Evolutionary conservation across 1,139 yeast species (phyloP).

Genomic region (Pichia norvegensis): DNA sequence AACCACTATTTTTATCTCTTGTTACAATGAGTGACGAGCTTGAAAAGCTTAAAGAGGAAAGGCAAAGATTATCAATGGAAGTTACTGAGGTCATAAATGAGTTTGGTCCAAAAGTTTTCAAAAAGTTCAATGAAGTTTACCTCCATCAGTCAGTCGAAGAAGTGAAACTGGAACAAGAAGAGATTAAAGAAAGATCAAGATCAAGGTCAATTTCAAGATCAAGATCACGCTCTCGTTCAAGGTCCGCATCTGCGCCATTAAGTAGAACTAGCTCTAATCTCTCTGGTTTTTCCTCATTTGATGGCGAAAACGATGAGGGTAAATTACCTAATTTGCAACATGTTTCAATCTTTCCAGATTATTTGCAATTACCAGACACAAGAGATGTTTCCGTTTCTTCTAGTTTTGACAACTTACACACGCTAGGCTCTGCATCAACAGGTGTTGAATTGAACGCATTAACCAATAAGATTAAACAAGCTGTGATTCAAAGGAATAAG

Average conservation of each 20-base stretch:
- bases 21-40: constrained; percentile 42
- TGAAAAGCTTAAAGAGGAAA: constrained; percentile 39
- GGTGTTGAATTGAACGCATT: constrained; percentile 6
- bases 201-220: constrained; percentile 18
- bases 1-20: constrained; percentile 53
- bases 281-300: constrained; percentile 25
- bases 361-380: constrained; percentile 10
- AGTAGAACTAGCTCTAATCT: constrained; percentile 16
- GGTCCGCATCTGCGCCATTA: constrained; percentile 10
- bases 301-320: constrained; percentile 12
- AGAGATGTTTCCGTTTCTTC: constrained; percentile 7
- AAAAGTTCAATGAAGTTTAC: constrained; percentile 32
- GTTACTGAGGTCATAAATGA: constrained; percentile 52
- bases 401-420: constrained; percentile 1
- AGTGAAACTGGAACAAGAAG: constrained; percentile 20
- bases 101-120: constrained; percentile 58
- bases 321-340: constrained; percentile 24
- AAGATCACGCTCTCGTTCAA: constrained; percentile 11
- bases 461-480: constrained; percentile 17
- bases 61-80: constrained; percentile 42
- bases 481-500: constrained; percentile 18
- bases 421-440: constrained; percentile 2
- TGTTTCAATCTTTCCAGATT: constrained; percentile 27
- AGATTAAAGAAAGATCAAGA: constrained; percentile 19
- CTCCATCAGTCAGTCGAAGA: constrained; percentile 20